Conservation (phyloP, 495 filamentous ascomycete species). For the Xylaria venustula region DNA sequence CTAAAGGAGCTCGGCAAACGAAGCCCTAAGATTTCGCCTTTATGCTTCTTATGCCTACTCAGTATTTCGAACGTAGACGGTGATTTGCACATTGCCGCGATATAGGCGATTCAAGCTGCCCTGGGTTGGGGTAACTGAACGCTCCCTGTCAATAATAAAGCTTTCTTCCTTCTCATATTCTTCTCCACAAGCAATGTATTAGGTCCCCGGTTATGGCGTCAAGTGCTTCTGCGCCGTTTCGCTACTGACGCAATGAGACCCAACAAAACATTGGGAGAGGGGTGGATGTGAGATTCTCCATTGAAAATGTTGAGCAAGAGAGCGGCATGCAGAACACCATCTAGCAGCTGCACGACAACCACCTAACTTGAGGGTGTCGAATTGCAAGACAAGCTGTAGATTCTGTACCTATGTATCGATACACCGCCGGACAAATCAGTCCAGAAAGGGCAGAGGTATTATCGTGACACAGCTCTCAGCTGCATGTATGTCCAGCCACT, state of each 20-base stretch:
- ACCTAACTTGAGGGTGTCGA: not conserved
- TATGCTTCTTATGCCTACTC: not conserved
- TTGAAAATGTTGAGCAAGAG: slow-evolving; percentile 1
- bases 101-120: not conserved
- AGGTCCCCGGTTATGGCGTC: not conserved
- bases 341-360: not conserved
- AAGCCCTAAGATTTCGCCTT: not conserved
- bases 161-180: not conserved
- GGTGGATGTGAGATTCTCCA: not conserved
- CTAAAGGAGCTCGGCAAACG: not conserved
- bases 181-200: not conserved
- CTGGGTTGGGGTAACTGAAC: slow-evolving; percentile 13
- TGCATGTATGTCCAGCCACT: slow-evolving; percentile 8
- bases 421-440: slow-evolving; percentile 13
- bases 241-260: slow-evolving; percentile 16
- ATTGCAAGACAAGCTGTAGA: not conserved
- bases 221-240: slow-evolving; percentile 7
- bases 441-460: not conserved
- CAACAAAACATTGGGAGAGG: slow-evolving; percentile 1
- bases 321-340: slow-evolving; percentile 4
- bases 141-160: not conserved
- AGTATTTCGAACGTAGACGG: not conserved
- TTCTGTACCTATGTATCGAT: slow-evolving; percentile 3
- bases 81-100: not conserved
- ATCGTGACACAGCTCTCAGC: slow-evolving; percentile 11